A percentile compares a stretch with the other conserved stretches of the same genome.
Evolutionary conservation across 2,329 filamentous ascomycete species (phyloP).

Genomic region (Ilyonectria destructans): DNA sequence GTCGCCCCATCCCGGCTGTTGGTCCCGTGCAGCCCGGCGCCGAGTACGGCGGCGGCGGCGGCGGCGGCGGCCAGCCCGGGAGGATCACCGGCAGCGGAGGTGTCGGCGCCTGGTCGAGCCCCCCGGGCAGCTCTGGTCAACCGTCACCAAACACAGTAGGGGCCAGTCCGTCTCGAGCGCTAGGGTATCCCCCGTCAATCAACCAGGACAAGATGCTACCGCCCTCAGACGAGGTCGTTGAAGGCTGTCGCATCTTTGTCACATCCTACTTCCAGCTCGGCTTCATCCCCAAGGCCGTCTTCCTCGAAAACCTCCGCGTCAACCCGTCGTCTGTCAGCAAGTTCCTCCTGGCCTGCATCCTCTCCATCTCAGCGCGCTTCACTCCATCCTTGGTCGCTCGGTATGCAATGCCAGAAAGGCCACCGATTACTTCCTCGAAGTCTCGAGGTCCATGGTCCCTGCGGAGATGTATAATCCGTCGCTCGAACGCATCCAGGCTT

Average conservation of each 20-base stretch:
- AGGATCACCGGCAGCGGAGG: background rate
- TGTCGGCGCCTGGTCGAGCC: conserved; percentile 16
- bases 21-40: background rate
- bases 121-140: conserved; percentile 1
- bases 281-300: conserved; percentile 53
- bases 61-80: background rate
- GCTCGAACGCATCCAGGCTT: conserved; percentile 51
- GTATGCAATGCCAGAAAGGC: conserved; percentile 46
- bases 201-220: conserved; percentile 33
- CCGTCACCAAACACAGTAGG: background rate
- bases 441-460: conserved; percentile 44
- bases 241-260: conserved; percentile 49
- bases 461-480: conserved; percentile 50
- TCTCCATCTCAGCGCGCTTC: conserved; percentile 52
- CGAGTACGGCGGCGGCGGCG: background rate
- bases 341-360: conserved; percentile 52
- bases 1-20: conserved; percentile 25
- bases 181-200: background rate
- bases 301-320: conserved; percentile 47
- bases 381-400: conserved; percentile 47
- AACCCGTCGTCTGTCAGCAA: conserved; percentile 42
- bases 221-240: conserved; percentile 49
- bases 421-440: conserved; percentile 49
- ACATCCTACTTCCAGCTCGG: conserved; percentile 53
- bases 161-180: background rate